Base-by-base conservation (phyloP, 441 rosid species). In the Adansonia rubrostipa region DNA sequence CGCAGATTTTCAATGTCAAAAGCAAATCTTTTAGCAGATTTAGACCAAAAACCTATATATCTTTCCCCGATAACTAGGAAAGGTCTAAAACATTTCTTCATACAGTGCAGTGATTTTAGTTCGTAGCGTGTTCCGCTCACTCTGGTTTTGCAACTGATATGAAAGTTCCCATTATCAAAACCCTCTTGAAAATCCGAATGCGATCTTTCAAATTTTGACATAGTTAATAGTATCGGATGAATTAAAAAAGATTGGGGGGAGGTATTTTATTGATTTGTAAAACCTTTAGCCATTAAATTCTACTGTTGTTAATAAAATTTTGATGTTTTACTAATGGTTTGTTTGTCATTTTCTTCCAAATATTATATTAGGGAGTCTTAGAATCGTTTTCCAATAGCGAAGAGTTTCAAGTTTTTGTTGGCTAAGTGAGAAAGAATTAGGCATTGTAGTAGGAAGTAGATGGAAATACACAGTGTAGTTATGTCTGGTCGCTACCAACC, bases 21-120 rank as follows among this genome's bases (percentile, higher is more conserved):
- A 42, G 14, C 74, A 77, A 67, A 77, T 77, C 68, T 77, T 77
- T 77, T 77, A 40, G 58, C 56, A 9, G 67, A 9, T 77, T 68
- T 68, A 77, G 74, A 45, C 44, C 67, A 53, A 10, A 45, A 40
- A 20, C 79, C 65, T 78, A 72, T 33, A 33, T 33, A 33, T 33
- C 36, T 33, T 3, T 33, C 36, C 36, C 36, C 36, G 3, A 33
- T 33, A 33, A 33, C 36, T 33, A 33, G 36, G 36, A 33, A 33
- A 4, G 36, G n/a, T 22, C 20, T 3, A 4, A 17, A n/a, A 3
- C 17, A 51, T 9, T 62, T 1, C 63, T 67, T 3, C 67, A 42
- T 51, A 10, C 65, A 51, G 61, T 66, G 78, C 66, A 58, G 44
- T 9, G 47, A 53, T 71, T 71, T 2, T 71, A 33, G 74, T 24